Percentiles rank a stretch among this genome's conserved stretches.
These are phyloP conservation scores for Aegilops tauschii DNA, from an alignment of 176 grass and related monocot genomes.

Conservation along the genomic window DNA sequence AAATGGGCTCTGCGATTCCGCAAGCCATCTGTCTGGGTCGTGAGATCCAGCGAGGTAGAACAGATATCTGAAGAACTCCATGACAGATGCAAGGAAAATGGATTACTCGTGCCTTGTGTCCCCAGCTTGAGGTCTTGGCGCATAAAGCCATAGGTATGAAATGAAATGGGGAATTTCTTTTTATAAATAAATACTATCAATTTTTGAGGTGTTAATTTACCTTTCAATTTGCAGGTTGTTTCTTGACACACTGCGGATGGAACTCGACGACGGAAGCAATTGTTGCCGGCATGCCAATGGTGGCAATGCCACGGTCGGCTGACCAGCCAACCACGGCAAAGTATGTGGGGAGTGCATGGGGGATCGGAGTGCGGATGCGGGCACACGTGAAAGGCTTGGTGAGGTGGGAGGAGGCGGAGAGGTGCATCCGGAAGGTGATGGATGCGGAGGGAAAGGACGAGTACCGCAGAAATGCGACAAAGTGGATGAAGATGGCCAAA, in stretches of 20 bases:
- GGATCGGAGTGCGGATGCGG: slow-evolving; percentile 10
- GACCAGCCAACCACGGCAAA: slow-evolving; percentile 42
- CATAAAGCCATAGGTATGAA: no score
- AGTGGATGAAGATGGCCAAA: slow-evolving; percentile 28
- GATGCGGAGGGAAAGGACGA: slow-evolving; percentile 26
- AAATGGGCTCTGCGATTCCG: no score
- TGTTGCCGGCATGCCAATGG: slow-evolving; percentile 21
- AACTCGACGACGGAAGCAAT: slow-evolving; percentile 19
- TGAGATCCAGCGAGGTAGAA: no score
- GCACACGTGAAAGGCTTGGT: neutral
- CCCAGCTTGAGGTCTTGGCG: no score
- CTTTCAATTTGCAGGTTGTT: slow-evolving; percentile 25
- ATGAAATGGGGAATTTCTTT: no score
- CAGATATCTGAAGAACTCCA: no score
- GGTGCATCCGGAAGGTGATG: slow-evolving; percentile 14
- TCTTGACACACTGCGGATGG: slow-evolving; percentile 25
- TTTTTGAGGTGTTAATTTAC: no score
- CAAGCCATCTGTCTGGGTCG: no score
- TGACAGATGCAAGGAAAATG: no score
- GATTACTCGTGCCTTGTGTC: no score
- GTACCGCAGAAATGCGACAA: slow-evolving; percentile 18
- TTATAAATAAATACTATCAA: no score
- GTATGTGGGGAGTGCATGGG: neutral
- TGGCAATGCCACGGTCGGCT: slow-evolving; percentile 32
- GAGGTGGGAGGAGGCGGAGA: neutral